These are phyloP conservation scores for Chamaenerion angustifolium DNA, from an alignment of 345 rosid species.

Conservation along the genomic window DNA sequence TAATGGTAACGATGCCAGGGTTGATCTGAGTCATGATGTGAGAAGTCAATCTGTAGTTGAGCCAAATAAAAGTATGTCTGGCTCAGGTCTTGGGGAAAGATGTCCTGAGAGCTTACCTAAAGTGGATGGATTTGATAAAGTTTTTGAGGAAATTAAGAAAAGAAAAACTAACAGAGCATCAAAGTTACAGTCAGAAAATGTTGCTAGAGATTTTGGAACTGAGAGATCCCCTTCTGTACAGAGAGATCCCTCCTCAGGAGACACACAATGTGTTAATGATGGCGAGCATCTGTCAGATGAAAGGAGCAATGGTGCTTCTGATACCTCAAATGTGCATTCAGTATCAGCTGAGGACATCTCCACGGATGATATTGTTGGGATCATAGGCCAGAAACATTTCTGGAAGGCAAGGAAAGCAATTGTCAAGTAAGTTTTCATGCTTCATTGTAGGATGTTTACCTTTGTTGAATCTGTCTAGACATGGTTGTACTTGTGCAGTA, in stretches of 20 bases:
- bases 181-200: slow-evolving; percentile 10
- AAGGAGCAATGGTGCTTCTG: slow-evolving; percentile 40
- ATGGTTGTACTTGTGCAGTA: not conserved
- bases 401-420: slow-evolving; percentile 89
- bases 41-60: no score
- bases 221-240: slow-evolving; percentile 11
- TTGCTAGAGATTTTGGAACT: slow-evolving; percentile 8
- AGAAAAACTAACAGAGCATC: no score
- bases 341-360: slow-evolving; percentile 37
- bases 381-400: slow-evolving; percentile 77
- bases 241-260: slow-evolving; percentile 16
- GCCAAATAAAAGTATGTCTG: no score
- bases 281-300: slow-evolving; percentile 8
- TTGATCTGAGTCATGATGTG: no score
- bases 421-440: slow-evolving; percentile 51
- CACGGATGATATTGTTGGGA: slow-evolving; percentile 82
- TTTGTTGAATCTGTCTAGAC: not conserved
- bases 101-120: no score
- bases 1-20: not conserved
- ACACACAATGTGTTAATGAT: slow-evolving; percentile 9
- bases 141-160: no score
- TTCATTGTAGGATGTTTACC: not conserved
- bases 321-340: slow-evolving; percentile 61
- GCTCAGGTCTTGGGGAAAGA: no score
- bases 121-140: no score